phyloP scores from a whole-genome alignment of 2,329 filamentous ascomycete species.

The Calonectria hongkongensis region DNA sequence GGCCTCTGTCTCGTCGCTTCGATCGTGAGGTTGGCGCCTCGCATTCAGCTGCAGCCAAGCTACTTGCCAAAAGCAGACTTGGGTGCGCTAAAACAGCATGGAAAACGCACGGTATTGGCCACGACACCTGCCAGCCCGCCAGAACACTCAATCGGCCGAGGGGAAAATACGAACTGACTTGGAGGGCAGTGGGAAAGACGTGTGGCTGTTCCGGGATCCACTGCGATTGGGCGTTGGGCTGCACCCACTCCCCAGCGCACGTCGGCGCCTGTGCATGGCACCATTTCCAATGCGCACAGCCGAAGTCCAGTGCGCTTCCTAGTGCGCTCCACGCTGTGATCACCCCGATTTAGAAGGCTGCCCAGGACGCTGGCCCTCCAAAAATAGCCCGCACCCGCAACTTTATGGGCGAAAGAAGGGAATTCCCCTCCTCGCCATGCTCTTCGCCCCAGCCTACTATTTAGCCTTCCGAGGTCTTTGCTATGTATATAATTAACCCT shows the following conservation, averaged over 20 bases:
- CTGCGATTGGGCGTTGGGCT: constrained; percentile 46
- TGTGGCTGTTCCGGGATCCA: constrained; percentile 49
- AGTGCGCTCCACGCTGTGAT: constrained; percentile 18
- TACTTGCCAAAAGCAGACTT: constrained; percentile 9
- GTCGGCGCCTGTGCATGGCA: constrained; percentile 34
- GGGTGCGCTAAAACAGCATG: not conserved
- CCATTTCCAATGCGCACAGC: constrained; percentile 27
- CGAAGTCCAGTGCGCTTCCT: constrained; percentile 11
- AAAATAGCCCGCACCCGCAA: constrained; percentile 34
- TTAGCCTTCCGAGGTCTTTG: not conserved
- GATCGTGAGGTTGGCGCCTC: constrained; percentile 12
- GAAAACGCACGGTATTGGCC: constrained; percentile 1
- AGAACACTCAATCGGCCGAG: constrained; percentile 41
- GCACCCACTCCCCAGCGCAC: constrained; percentile 21
- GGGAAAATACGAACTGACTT: constrained; percentile 53
- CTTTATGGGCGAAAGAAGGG: constrained; percentile 13
- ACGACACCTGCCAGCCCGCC: not conserved
- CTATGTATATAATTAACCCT: not conserved
- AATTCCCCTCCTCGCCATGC: not conserved
- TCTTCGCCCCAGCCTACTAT: not conserved
- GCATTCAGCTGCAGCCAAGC: constrained; percentile 29
- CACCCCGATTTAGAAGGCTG: constrained; percentile 32
- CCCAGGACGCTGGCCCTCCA: constrained; percentile 23
- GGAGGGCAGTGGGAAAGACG: constrained; percentile 50
- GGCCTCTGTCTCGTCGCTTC: not conserved